Base-by-base conservation (phyloP, 129 eudicot genomes). In the Flaveria trinervia region DNA sequence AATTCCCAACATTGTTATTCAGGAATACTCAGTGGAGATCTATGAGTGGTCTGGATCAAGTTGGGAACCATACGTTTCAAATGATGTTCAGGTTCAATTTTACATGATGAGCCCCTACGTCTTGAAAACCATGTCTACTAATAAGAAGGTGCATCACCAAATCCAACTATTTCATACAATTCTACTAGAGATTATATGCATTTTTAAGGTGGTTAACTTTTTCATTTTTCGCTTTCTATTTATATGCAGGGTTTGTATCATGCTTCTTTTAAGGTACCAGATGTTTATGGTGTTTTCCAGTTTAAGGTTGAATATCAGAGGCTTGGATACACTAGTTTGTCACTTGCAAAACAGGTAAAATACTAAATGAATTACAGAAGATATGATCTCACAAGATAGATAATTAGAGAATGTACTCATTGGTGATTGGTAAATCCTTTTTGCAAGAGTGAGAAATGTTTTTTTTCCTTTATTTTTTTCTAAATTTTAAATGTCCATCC, bases 91-190 rank as follows among this genome's bases (percentile, higher is more conserved):
- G 77, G 79, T 91, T 66, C 99, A 95, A 74, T 95, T 95, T 83
- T 95, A 91, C 88, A 94, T 91, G 99, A 94, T 94, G 99, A 94
- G 96, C 79, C 99, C 99, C n/a, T 95, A 95, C 50, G 99, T 91
- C 68, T 68, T 95, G 78, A 91, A 83, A 85, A 91, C 90, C 36
- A 67, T 95, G 86, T 89, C 96, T 18, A 84, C 84, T 43, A 82
- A 88, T 80, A 65, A 83, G 77, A 95, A 91, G 99, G 99, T 52
- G 22, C 69, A 64, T 64, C 12, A 15, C 43, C 10, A 64, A 14
- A 15, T 64, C 14, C 44, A 15, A 15, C 22, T 28, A 64, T 2
- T 30, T 23, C 28, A 6, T 30, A 11, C 2, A 39, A 55, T 74
- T 70, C 9, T 69, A 20, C 55, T 51, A 22, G 4, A 14, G 13